Base-by-base conservation (phyloP, 2,329 filamentous ascomycete species). In the Trichophyton verrucosum region DNA sequence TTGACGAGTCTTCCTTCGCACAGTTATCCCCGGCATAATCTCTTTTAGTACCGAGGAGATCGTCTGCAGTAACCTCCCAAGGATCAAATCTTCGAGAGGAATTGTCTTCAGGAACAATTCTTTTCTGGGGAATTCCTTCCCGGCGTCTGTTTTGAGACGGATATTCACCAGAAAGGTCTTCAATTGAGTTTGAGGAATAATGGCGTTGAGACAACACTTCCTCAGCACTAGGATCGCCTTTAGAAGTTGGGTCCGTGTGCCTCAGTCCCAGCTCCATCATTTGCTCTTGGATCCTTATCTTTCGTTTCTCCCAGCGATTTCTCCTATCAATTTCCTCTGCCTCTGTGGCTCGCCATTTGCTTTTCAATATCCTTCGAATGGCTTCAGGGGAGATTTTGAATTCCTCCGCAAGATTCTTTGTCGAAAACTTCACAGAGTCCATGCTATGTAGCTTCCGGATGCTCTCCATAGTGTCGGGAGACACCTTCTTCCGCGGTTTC, bases 371-470 rank as follows among this genome's bases (percentile, higher is more conserved):
- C 40, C 94, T 83, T 9, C 91, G 85, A 62, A 97, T 88, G 0
- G 86, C 89, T 71, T 99, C 94, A 1, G 88, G 80, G 0, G 90
- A 91, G n/a, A 96, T 80, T 72, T 91, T 80, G 74, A 97, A 99
- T 66, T 90, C 84, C 1, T 84, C 70, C 0, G 92, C 84, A 13
- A 97, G 83, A 38, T 84, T 80, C 15, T 80, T 74, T 0, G 88
- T 95, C 3, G 86, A 88, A 76, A 91, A 96, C 61, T 81, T 80
- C 1, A 87, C 81, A 0, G 92, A 90, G 64, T 90, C 86, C 66
- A 90, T 85, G 27, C 81, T 77, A 72, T 96, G 84, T 38, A 99
- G 78, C 20, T 88, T 86, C 47, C 91, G 85, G 66, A 99, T 95
- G 47, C 91, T 91, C n/a, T 88, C 86, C 36, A 96, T 78, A 0